Evolutionary conservation across 108 stramenopile species (phyloP), one percentile per base, ranked within the genome.

Genomic region (Seminavis robusta): DNA sequence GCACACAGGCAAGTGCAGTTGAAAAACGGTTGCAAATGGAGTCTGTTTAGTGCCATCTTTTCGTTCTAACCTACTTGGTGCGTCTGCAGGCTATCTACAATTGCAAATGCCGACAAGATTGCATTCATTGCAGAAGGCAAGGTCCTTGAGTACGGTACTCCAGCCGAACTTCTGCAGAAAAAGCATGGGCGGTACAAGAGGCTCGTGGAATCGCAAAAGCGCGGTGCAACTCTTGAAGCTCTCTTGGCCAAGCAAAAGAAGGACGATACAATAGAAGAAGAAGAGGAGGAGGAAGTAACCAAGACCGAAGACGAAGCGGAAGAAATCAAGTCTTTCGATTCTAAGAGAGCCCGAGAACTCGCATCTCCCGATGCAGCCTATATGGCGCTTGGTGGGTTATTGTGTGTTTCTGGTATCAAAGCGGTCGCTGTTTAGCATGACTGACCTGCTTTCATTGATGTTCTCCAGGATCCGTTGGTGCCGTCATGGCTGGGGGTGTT

Each of bases 1-100:
- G 91, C 94, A 7, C 94, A 95, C 57, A 67, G 88, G 6, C 34
- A 13, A 36, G 34, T 8, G 8, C n/a, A n/a, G n/a, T n/a, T n/a
- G n/a, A n/a, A n/a, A n/a, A n/a, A n/a, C n/a, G n/a, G n/a, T n/a
- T n/a, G n/a, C n/a, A n/a, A n/a, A n/a, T n/a, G n/a, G n/a, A n/a
- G n/a, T n/a, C n/a, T n/a, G n/a, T n/a, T n/a, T n/a, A n/a, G n/a
- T n/a, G n/a, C n/a, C n/a, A n/a, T n/a, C n/a, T n/a, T n/a, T n/a
- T n/a, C n/a, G n/a, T n/a, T n/a, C n/a, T n/a, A n/a, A n/a, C n/a
- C n/a, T n/a, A n/a, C n/a, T n/a, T n/a, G n/a, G n/a, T n/a, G n/a
- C n/a, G n/a, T n/a, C n/a, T n/a, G n/a, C n/a, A n/a, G 57, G 2
- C 62, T 91, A 30, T 72, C 76, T n/a, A 95, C 95, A 5, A 81